Evolutionary conservation across 192 early-diverging fungal genomes (phyloP), one percentile per base, ranked within the genome.

Genomic region (Rhizophlyctis rosea): DNA sequence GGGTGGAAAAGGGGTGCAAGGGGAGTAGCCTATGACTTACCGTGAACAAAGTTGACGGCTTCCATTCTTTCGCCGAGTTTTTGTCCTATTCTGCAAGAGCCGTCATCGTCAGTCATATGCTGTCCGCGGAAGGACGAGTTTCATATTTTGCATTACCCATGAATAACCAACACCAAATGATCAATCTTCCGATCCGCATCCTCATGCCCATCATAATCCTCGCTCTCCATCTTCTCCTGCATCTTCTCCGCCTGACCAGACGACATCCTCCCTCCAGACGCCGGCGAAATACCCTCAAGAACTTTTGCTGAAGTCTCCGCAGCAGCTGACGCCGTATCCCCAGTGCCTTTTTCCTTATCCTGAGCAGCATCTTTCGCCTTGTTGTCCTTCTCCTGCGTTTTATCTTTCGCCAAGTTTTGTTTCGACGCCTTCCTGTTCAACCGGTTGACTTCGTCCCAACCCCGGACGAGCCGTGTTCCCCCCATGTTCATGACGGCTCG

Each of bases 101-200:
- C 18, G 28, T 44, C 9, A 13, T 44, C 35, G 53, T 16, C 53
- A 67, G 54, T 32, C 18, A 29, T 24, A 24, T 54, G n/a, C n/a
- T n/a, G n/a, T n/a, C 39, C 39, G 39, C 7, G 18, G 29, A 59
- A 49, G 21, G 47, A n/a, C 14, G 29, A 57, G 13, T 39, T 14
- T 16, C 23, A 3, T 4, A 28, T 14, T 61, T 23, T 58, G 47
- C 60, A 36, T 14, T 59, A 76, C 72, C 91, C 92, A 59, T 94
- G 92, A 68, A 94, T 84, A 9, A 89, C 90, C 55, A 94, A 75
- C 4, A 94, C 71, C 9, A 94, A 61, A 68, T 94, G 92, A 61
- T 90, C 78, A 52, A 94, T 86, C 11, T 73, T 75, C 29, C 90
- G 73, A 48, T 87, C 87, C 7, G 86, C 81, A 21, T 76, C 77